A percentile compares a stretch with the other conserved stretches of the same genome.
Evolutionary conservation across 2,329 filamentous ascomycete species (phyloP).

Genomic region (Aspergillus viridinutans): DNA sequence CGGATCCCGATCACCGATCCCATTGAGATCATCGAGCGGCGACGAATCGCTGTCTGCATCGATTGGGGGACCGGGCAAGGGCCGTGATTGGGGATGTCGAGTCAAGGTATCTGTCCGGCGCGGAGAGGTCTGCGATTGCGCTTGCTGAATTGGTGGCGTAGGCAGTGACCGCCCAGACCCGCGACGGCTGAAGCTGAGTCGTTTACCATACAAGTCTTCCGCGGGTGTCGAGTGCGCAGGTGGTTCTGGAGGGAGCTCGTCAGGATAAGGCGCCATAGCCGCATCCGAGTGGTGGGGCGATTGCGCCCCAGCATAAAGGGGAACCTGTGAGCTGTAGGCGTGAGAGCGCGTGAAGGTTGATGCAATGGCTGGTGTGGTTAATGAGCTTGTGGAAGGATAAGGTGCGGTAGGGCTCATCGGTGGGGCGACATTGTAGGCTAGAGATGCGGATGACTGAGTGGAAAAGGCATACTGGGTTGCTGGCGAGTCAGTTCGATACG

Average conservation of each 20-base stretch:
- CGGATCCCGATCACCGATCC: slow-evolving; percentile 24
- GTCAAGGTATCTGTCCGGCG: slow-evolving; percentile 50
- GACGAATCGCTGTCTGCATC: slow-evolving; percentile 37
- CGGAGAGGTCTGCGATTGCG: slow-evolving; percentile 46
- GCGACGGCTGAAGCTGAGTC: slow-evolving; percentile 26
- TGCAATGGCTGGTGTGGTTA: slow-evolving; percentile 7
- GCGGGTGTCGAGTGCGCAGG: slow-evolving; percentile 26
- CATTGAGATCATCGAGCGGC: slow-evolving; percentile 15
- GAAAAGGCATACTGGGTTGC: slow-evolving; percentile 25
- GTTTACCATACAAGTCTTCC: slow-evolving; percentile 24
- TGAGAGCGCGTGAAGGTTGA: slow-evolving; percentile 21
- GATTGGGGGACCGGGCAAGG: slow-evolving; percentile 55
- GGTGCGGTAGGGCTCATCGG: slow-evolving; percentile 15
- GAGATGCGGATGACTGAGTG: slow-evolving; percentile 22
- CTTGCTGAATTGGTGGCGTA: slow-evolving; percentile 50
- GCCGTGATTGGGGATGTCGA: slow-evolving; percentile 55
- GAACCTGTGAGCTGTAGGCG: slow-evolving; percentile 18
- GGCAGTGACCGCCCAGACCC: slow-evolving; percentile 39
- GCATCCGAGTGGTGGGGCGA: slow-evolving; percentile 21
- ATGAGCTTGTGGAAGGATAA: slow-evolving; percentile 23
- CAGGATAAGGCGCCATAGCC: slow-evolving; percentile 12
- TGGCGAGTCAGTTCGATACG: slow-evolving; percentile 21
- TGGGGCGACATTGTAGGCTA: slow-evolving; percentile 25
- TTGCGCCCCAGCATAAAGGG: slow-evolving; percentile 19
- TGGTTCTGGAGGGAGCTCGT: slow-evolving; percentile 33